Base-by-base conservation (phyloP, 2,329 filamentous ascomycete species). In the Ceratocystis destructans region DNA sequence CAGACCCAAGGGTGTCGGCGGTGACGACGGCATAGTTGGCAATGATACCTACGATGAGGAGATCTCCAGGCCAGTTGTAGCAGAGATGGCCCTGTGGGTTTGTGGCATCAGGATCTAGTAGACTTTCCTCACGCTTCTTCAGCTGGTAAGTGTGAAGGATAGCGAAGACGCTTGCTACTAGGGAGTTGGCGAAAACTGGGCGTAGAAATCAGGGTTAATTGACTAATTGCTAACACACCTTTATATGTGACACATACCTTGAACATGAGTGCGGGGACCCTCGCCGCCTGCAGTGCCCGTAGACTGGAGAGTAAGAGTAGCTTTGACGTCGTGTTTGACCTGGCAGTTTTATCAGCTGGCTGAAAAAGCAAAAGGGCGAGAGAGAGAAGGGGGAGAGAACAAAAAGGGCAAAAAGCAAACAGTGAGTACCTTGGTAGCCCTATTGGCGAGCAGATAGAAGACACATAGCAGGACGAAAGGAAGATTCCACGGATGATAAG, bases 1-100 rank as follows among this genome's bases (percentile, higher is more conserved):
- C 94, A 10, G 91, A 96, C 67, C 89, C 92, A 74, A 96, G 94
- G 0, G 94, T 99, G 75, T 99, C 94, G 62, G 93, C 90, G 22
- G 90, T 86, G 8, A 96, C 91, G 62, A 90, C 89, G 31, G 91
- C 93, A 73, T 99, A 99, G 77, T 96, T 93, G 53, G 85, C 84
- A 70, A 88, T 83, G 70, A 88, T 86, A 12, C 86, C 86, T 22
- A 87, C 72, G 10, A 87, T 77, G 3, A 87, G 77, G 4, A 87
- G 74, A 71, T 87, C 85, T 45, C 85, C 85, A 62, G 78, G 78
- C 82, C 82, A 86, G 0, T 79, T 75, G 72, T 78, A 87, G 75
- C 84, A 87, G 64, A 80, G 73, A 15, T 77, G 78, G 66, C 79
- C 77, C 17, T 73, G 64, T 1, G 75, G 74, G 61, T 72, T 70